Percentiles rank a stretch among this genome's conserved stretches.
Evolutionary conservation across 768 basidiomycete genomes (phyloP).

Genomic region (Amanita phalloides): DNA sequence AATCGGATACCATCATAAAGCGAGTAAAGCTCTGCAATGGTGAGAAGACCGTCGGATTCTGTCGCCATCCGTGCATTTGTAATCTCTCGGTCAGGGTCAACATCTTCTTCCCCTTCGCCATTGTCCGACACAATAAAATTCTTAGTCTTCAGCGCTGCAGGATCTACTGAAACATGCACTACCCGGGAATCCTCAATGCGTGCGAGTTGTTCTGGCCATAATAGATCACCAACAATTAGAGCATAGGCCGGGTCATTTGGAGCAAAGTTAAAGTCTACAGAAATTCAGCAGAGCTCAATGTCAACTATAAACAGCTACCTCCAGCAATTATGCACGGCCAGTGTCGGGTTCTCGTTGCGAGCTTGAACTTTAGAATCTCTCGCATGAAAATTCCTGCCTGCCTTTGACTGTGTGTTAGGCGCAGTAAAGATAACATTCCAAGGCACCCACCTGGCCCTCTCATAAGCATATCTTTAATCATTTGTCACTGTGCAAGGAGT

Average conservation of each 20-base stretch:
- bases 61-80: constrained; percentile 57
- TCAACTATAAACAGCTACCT: constrained; percentile 35
- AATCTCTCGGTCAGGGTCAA: constrained; percentile 62
- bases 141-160: constrained; percentile 27
- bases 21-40: constrained; percentile 39
- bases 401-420: constrained; percentile 24
- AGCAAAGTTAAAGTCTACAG: constrained; percentile 79
- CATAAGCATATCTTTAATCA: constrained; percentile 59
- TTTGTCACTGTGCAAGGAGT: constrained; percentile 5
- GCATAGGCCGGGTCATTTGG: constrained; percentile 80
- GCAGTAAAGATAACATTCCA: not conserved
- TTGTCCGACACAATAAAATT: constrained; percentile 20
- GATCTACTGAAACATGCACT: constrained; percentile 62
- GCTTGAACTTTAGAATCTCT: constrained; percentile 47
- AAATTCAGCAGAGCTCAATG: not conserved
- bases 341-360: constrained; percentile 24
- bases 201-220: constrained; percentile 45
- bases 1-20: constrained; percentile 34
- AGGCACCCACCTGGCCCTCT: constrained; percentile 52
- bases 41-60: constrained; percentile 60
- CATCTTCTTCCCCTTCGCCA: constrained; percentile 33
- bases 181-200: constrained; percentile 53
- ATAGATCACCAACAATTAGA: constrained; percentile 50
- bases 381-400: constrained; percentile 71
- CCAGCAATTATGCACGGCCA: constrained; percentile 86